A percentile compares a stretch with the other conserved stretches of the same genome.
Evolutionary conservation across 2,329 filamentous ascomycete species (phyloP).

Genomic region (Alternaria ventricosa): DNA sequence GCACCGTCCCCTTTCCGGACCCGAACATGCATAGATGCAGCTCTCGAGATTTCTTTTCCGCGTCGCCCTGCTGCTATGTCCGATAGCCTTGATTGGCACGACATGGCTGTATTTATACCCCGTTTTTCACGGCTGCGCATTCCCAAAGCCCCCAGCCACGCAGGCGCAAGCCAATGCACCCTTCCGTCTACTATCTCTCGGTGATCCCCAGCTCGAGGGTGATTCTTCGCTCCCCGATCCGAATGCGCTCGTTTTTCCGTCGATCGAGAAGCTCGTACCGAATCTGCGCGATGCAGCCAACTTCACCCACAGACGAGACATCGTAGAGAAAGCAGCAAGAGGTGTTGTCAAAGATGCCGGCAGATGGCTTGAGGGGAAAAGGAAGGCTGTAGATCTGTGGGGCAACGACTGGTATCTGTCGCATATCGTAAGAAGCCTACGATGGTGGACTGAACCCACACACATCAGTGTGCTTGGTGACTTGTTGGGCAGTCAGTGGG

Average conservation of each 20-base stretch:
- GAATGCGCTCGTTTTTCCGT: constrained; percentile 45
- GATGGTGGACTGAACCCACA: constrained; percentile 84
- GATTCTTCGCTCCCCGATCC: constrained; percentile 76
- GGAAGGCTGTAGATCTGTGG: constrained; percentile 85
- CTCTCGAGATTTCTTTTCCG: constrained; percentile 55
- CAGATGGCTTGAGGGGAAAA: constrained; percentile 67
- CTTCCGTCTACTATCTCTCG: constrained; percentile 85
- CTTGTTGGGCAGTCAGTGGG: constrained; percentile 93
- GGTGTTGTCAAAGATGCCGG: constrained; percentile 66
- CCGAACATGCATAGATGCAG: constrained; percentile 56
- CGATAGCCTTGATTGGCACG: constrained; percentile 73
- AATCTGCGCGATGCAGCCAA: constrained; percentile 28
- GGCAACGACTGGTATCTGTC: constrained; percentile 96
- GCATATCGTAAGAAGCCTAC: constrained; percentile 84
- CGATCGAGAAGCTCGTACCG: constrained; percentile 46
- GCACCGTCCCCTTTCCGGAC: constrained; percentile 5
- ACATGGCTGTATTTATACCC: constrained; percentile 89
- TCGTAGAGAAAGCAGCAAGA: constrained; percentile 19
- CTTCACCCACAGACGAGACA: constrained; percentile 12
- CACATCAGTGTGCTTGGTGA: constrained; percentile 91
- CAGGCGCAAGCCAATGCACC: constrained; percentile 61
- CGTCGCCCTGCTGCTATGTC: constrained; percentile 61
- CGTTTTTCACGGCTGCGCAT: constrained; percentile 76
- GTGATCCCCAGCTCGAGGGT: constrained; percentile 92
- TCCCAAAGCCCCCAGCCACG: constrained; percentile 60